Conservation (phyloP, 2,329 filamentous ascomycete genomes). For the Epichloe aotearoae region DNA sequence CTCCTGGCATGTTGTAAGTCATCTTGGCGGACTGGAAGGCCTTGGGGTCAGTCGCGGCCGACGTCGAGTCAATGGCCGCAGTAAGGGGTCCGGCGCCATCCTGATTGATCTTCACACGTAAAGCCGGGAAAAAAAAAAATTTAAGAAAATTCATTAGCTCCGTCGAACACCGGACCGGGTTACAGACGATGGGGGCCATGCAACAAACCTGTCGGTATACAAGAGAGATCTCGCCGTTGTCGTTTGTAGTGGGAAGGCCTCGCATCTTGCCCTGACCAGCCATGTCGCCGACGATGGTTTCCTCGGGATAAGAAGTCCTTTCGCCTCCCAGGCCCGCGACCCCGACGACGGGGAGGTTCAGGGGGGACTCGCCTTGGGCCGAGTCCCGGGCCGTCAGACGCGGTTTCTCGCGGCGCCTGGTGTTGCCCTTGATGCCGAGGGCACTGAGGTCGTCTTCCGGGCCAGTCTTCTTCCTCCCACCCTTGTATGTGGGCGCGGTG, state of each 20-base stretch:
- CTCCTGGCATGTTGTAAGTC: background rate
- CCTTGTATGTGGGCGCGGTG: background rate
- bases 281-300: constrained; percentile 2
- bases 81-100: constrained; percentile 2
- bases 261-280: background rate
- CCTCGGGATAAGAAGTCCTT: background rate
- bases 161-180: too few relatives aligned
- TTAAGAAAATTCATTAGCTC: too few relatives aligned
- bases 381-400: background rate
- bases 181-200: background rate
- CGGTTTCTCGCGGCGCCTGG: background rate
- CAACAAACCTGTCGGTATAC: constrained; percentile 2
- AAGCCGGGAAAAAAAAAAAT: background rate
- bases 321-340: background rate
- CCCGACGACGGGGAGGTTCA: background rate
- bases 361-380: background rate
- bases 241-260: constrained; percentile 3
- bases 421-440: background rate
- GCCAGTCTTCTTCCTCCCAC: background rate
- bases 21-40: constrained; percentile 1
- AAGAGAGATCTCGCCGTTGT: background rate
- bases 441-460: background rate
- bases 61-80: background rate
- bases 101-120: constrained; percentile 1
- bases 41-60: background rate